These are phyloP conservation scores for Vitellaria paradoxa DNA, from an alignment of 179 eudicot species.

Conservation along the genomic window DNA sequence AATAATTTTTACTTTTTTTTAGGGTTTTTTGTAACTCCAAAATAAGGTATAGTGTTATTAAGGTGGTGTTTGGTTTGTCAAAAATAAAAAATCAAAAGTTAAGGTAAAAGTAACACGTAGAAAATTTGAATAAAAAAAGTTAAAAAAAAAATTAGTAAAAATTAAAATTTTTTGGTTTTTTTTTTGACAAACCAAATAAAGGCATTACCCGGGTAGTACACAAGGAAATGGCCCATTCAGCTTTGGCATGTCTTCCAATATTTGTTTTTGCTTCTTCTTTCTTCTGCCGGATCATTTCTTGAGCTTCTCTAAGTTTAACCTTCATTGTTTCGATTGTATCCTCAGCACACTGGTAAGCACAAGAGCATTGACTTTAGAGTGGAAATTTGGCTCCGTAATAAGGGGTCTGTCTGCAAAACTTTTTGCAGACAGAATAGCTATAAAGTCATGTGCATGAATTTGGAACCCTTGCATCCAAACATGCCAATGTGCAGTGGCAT, in stretches of 20 bases:
- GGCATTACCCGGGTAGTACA: constrained; percentile 55
- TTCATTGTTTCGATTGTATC: constrained; percentile 46
- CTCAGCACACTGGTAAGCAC: constrained; percentile 29
- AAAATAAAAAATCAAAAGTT: no score
- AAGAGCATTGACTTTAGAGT: background rate
- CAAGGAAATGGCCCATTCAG: constrained; percentile 59
- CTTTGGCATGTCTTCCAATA: constrained; percentile 51
- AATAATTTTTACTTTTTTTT: no score
- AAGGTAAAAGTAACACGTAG: no score
- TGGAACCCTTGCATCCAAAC: constrained; percentile 7
- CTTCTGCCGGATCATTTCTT: constrained; percentile 27
- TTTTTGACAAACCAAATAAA: no score
- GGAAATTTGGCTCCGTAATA: background rate
- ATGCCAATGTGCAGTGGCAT: background rate
- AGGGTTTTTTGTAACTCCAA: no score
- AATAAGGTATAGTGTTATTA: no score
- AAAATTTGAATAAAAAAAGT: no score
- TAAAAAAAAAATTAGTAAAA: no score
- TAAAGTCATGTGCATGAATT: background rate
- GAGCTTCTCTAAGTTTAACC: constrained; percentile 33
- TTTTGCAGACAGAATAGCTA: background rate
- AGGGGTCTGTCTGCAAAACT: background rate
- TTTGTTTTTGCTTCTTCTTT: constrained; percentile 40
- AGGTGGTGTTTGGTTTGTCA: no score
- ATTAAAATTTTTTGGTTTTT: no score